Conservation (phyloP, 73 alveolate species). For the Paramecium caudatum region DNA sequence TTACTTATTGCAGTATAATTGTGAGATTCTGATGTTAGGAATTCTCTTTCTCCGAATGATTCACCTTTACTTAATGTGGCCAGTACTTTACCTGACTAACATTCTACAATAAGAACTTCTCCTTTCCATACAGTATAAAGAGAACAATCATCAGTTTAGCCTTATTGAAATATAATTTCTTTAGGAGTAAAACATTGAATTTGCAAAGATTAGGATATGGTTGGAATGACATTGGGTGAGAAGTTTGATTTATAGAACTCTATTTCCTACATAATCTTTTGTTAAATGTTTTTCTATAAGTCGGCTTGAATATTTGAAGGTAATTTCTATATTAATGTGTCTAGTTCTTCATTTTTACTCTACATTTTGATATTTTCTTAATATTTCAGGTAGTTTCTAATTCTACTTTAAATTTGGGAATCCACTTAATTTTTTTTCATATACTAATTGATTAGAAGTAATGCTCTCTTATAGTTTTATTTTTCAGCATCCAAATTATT, state of each 20-base stretch:
- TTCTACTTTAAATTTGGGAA: conserved; percentile 34
- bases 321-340: not conserved
- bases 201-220: not conserved
- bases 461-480: not conserved
- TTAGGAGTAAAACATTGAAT: conserved; percentile 1
- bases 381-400: conserved; percentile 50
- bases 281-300: not conserved
- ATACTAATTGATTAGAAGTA: conserved; percentile 20
- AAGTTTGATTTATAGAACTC: conserved; percentile 10
- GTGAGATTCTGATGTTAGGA: not conserved
- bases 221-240: not conserved
- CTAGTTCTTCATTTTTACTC: not conserved
- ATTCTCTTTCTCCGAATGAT: conserved; percentile 29
- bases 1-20: conserved; percentile 8
- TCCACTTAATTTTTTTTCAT: conserved; percentile 46
- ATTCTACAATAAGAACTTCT: not conserved
- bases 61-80: not conserved
- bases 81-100: conserved; percentile 4
- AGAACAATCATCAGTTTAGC: not conserved
- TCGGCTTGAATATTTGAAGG: not conserved
- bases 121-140: conserved; percentile 28
- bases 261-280: not conserved
- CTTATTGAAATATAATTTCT: conserved; percentile 34
- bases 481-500: not conserved
- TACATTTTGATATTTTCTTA: not conserved